Percentiles rank a stretch among this genome's conserved stretches.
Conservation (phyloP, 1,284 basidiomycete genomes). For the Fomitopsis schrenkii region DNA sequence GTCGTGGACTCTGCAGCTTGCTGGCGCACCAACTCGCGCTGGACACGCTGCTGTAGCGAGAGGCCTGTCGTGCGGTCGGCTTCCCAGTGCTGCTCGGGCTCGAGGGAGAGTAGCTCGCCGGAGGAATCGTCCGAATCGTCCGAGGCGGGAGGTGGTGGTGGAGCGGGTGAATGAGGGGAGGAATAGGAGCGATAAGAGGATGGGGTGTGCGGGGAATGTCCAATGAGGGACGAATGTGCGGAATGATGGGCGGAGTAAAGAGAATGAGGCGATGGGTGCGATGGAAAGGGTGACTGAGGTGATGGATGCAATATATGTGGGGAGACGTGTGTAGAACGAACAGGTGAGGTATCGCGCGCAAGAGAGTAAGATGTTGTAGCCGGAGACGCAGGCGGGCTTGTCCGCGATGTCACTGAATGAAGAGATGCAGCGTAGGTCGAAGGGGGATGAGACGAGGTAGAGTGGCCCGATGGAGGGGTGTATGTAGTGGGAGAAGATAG, state of each 20-base stretch:
- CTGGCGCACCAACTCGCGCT: constrained; percentile 23
- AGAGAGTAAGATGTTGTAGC: not conserved
- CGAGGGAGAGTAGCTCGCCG: constrained; percentile 24
- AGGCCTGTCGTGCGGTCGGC: constrained; percentile 25
- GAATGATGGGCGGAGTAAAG: not conserved
- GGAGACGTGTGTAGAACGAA: not conserved
- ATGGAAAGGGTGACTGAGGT: too few species aligned
- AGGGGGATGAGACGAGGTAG: not conserved
- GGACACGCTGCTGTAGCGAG: constrained; percentile 23
- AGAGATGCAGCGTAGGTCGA: too few species aligned
- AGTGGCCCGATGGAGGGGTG: constrained; percentile 5
- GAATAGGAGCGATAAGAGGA: constrained; percentile 6
- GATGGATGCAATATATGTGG: too few species aligned
- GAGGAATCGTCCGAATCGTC: constrained; percentile 16
- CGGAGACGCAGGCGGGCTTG: not conserved
- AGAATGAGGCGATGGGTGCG: not conserved
- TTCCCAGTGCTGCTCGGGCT: constrained; percentile 26
- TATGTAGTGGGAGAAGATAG: constrained; percentile 17
- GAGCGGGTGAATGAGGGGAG: too few species aligned
- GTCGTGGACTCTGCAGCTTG: constrained; percentile 14
- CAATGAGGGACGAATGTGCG: not conserved
- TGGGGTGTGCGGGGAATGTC: not conserved
- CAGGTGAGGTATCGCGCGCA: not conserved
- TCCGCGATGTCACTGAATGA: not conserved
- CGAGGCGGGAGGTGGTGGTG: constrained; percentile 10